Evolutionary conservation across 345 rosid genomes (phyloP), one percentile per base, ranked within the genome.

Genomic region (Eucalyptus pauciflora): DNA sequence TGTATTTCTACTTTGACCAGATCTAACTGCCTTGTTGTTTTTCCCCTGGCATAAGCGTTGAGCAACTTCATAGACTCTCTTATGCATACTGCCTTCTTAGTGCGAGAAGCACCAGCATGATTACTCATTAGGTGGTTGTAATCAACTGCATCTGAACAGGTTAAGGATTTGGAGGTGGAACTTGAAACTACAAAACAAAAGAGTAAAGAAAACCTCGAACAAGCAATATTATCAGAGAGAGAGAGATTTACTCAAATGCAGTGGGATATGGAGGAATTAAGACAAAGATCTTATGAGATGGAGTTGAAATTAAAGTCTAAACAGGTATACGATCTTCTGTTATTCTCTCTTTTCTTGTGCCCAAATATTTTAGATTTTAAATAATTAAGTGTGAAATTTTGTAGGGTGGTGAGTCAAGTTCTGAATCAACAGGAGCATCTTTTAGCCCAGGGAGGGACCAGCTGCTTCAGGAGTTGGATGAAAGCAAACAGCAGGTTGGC

Each of bases 241-340:
- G 99, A 98, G 93, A 95, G 96, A 91, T 86, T 92, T 46, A 98
- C 97, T 58, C 96, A 96, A 91, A 95, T 96, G 96, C 99, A 98
- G 94, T 98, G 99, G 99, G 99, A 98, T 89, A 97, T 98, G 99
- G 98, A 98, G 93, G 99, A 98, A 90, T 93, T 98, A 88, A 93
- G 94, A 89, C 96, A 92, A 71, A 96, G 95, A 91, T 94, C 97
- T n/a, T 90, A 95, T 90, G 97, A 96, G 93, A 94, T 97, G 99
- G 99, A 97, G 91, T 88, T 96, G 95, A 95, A 95, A 91, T 92
- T 97, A 93, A 96, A 96, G 90, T 90, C 94, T 50, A 92, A 92
- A 90, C 94, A 95, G 98, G 99, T 98, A 76, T 88, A 89, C 79
- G 22, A 29, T 87, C 12, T 86, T 43, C 51, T 27, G 10, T 89